A percentile compares a stretch with the other conserved stretches of the same genome.
phyloP scores from a whole-genome alignment of 1,284 basidiomycete genomes.

The Boletellus sp. region DNA sequence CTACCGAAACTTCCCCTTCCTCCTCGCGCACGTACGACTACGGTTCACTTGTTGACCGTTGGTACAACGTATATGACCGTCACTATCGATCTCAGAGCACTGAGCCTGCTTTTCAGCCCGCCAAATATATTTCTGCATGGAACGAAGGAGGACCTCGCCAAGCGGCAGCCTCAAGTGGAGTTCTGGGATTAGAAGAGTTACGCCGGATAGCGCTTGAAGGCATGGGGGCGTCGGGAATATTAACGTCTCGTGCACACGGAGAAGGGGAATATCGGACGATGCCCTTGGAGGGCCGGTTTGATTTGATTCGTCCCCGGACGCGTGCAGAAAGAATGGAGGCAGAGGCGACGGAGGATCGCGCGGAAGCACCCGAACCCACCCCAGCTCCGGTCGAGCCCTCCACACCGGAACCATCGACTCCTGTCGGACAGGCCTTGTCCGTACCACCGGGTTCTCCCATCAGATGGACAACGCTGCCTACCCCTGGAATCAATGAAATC shows the following conservation, averaged over 20 bases:
- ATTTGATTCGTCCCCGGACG: constrained; percentile 69
- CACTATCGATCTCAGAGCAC: constrained; percentile 64
- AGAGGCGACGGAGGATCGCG: neutral
- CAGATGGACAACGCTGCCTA: constrained; percentile 45
- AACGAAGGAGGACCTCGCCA: constrained; percentile 37
- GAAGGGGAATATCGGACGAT: constrained; percentile 32
- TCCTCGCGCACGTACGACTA: constrained; percentile 66
- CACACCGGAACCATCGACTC: constrained; percentile 24
- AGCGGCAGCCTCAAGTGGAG: constrained; percentile 24
- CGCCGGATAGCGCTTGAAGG: constrained; percentile 55
- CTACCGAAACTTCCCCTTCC: constrained; percentile 22
- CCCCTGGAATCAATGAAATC: constrained; percentile 54
- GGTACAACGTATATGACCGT: constrained; percentile 88
- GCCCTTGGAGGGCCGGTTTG: constrained; percentile 82
- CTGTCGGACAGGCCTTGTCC: constrained; percentile 19
- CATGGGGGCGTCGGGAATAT: constrained; percentile 18
- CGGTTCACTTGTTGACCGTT: constrained; percentile 76
- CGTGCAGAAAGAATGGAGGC: constrained; percentile 30
- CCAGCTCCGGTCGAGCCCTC: constrained; percentile 7
- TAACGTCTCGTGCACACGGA: constrained; percentile 10
- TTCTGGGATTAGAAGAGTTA: constrained; percentile 65
- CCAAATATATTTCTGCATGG: constrained; percentile 29
- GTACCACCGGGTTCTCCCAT: constrained; percentile 22
- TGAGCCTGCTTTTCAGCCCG: constrained; percentile 51
- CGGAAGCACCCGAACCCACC: constrained; percentile 8